Conservation (phyloP, 1,139 yeast genomes). For the Hansenula lynferdii region DNA sequence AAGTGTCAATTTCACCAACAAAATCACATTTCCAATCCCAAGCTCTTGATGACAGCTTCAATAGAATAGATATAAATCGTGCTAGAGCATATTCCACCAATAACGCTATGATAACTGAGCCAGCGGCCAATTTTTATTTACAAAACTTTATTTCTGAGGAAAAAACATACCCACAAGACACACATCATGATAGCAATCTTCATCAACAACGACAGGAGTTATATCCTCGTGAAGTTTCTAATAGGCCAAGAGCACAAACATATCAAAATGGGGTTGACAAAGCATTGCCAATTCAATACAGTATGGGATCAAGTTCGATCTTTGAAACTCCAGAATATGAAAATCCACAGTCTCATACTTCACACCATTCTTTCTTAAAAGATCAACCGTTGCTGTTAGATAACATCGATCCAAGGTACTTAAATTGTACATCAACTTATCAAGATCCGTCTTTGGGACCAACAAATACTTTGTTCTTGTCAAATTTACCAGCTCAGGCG, state of each 20-base stretch:
- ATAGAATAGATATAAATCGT: constrained; percentile 20
- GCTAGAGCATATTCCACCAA: constrained; percentile 47
- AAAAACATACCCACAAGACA: no score
- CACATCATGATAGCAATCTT: no score
- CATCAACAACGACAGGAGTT: background rate
- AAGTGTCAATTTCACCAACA: constrained; percentile 12
- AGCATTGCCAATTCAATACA: constrained; percentile 11
- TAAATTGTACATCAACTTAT: constrained; percentile 55
- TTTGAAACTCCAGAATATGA: constrained; percentile 12
- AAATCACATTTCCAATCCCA: constrained; percentile 3
- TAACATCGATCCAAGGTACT: constrained; percentile 45
- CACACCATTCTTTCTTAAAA: constrained; percentile 3
- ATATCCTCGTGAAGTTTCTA: no score
- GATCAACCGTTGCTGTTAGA: constrained; percentile 41
- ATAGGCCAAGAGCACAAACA: constrained; percentile 39
- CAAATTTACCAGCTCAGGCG: constrained; percentile 61
- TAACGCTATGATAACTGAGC: constrained; percentile 16
- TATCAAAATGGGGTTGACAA: constrained; percentile 23
- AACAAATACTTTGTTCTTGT: constrained; percentile 69
- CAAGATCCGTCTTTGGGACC: constrained; percentile 71
- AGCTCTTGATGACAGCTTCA: background rate
- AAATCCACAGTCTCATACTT: constrained; percentile 2
- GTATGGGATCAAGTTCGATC: constrained; percentile 12
- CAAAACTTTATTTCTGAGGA: constrained; percentile 8
- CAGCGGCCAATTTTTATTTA: constrained; percentile 11